Base-by-base conservation (phyloP, 495 filamentous ascomycete genomes). In the Chaetomium tenue region DNA sequence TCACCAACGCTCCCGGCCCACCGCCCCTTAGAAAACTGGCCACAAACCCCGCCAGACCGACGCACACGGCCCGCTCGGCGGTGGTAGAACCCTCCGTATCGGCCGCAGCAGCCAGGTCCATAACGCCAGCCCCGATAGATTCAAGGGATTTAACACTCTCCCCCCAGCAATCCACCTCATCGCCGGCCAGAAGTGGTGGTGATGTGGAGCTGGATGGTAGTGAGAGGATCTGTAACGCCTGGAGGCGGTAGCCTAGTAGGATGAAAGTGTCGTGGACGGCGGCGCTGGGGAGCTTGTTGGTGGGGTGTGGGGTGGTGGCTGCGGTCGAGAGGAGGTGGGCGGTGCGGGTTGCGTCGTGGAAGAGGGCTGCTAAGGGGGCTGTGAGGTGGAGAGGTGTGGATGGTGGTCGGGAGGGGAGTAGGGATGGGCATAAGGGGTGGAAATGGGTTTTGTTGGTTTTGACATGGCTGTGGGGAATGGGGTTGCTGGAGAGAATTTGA, bases 251-350 rank as follows among this genome's bases (percentile, higher is more conserved):
- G 23, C 23, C 56, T 2, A 58, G 56, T 40, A 46, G 56, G 40
- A 58, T 58, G 56, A 58, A 58, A 0, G 56, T 30, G 56, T 47
- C 56, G 23, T 58, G 56, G 1, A 46, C 56, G 22, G 39, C 39
- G 40, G 23, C 2, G 56, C 56, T 58, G 40, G 9, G 3, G 40
- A 58, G 39, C 20, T 58, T 58, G 5, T 3, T 3, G 33, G 6
- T 1, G 5, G 33, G 33, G 0, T 22, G 56, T 23, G 22, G 13
- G 56, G 16, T 5, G 7, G 33, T 3, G 56, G 33, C 25, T 23
- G 56, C 40, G 56, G 56, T 22, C 23, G n/a, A 4, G 22, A 58
- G 42, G 39, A 58, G 40, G 56, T 11, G 33, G 56, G 56, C 23
- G 5, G 18, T 20, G 15, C 33, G 56, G 0, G 56, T 47, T 28